Percentiles rank a stretch among this genome's conserved stretches.
phyloP scores from a whole-genome alignment of 2,329 filamentous ascomycete genomes.

The Coleophoma eucalyptorum region DNA sequence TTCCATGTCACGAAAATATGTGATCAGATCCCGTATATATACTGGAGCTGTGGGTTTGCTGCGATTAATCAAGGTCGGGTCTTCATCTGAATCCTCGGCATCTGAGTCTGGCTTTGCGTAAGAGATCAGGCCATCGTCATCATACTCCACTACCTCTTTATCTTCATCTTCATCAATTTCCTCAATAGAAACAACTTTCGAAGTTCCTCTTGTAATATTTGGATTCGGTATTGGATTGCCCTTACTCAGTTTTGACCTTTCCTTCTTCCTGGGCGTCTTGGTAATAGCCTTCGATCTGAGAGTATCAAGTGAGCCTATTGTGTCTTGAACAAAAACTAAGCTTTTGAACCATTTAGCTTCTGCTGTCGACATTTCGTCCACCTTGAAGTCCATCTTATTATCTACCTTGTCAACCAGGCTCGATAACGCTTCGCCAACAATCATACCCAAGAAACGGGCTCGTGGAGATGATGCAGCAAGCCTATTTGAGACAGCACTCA shows the following conservation, averaged over 20 bases:
- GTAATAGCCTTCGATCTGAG: slow-evolving; percentile 32
- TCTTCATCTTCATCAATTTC: slow-evolving; percentile 58
- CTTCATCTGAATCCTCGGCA: slow-evolving; percentile 86
- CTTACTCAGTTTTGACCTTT: slow-evolving; percentile 1
- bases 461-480: slow-evolving; percentile 71
- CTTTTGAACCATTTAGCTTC: slow-evolving; percentile 75
- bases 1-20: slow-evolving; percentile 74
- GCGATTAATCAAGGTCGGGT: slow-evolving; percentile 79
- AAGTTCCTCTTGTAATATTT: slow-evolving; percentile 21
- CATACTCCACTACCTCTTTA: slow-evolving; percentile 37
- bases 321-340: slow-evolving; percentile 60
- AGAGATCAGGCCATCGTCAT: slow-evolving; percentile 51
- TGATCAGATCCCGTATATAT: slow-evolving; percentile 82
- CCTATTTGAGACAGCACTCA: slow-evolving; percentile 80
- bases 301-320: slow-evolving; percentile 51
- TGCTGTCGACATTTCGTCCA: slow-evolving; percentile 69
- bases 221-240: slow-evolving; percentile 27
- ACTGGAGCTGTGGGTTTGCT: slow-evolving; percentile 83
- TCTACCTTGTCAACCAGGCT: slow-evolving; percentile 57
- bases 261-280: slow-evolving; percentile 8
- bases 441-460: slow-evolving; percentile 82
- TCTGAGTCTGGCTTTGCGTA: slow-evolving; percentile 89
- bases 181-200: slow-evolving; percentile 51
- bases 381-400: slow-evolving; percentile 75
- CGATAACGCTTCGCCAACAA: slow-evolving; percentile 72